Evolutionary conservation across 1,284 basidiomycete species (phyloP).

Genomic region (Ustilago shanxiensis): DNA sequence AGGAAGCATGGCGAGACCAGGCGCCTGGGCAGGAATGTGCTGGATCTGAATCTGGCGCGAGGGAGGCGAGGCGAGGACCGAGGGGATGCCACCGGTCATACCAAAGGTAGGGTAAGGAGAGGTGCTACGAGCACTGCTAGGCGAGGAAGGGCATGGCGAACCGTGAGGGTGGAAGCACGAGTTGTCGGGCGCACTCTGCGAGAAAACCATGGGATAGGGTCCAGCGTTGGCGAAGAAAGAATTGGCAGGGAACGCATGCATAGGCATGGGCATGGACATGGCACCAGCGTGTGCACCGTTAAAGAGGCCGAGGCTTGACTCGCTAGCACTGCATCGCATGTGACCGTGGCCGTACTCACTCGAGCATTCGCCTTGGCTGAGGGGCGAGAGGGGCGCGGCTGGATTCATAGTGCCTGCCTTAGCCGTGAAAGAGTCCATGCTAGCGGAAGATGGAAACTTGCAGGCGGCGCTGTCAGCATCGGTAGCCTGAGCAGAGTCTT

Average conservation of each 20-base stretch:
- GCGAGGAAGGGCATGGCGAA: conserved; percentile 50
- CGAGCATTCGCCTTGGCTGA: conserved; percentile 15
- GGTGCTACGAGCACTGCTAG: conserved; percentile 43
- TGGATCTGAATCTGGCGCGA: conserved; percentile 43
- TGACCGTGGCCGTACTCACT: conserved; percentile 29
- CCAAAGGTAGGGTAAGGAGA: conserved; percentile 42
- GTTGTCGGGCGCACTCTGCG: conserved; percentile 44
- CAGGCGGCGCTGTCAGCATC: conserved; percentile 9
- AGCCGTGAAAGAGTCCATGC: conserved; percentile 5
- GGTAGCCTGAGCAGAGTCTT: conserved; percentile 29
- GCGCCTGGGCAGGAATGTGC: conserved; percentile 40
- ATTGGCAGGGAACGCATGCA: conserved; percentile 26
- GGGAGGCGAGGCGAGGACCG: conserved; percentile 36
- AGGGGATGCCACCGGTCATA: conserved; percentile 28
- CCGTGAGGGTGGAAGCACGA: conserved; percentile 40
- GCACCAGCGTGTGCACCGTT: conserved; percentile 16
- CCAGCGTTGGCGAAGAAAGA: conserved; percentile 22
- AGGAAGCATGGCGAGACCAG: conserved; percentile 37
- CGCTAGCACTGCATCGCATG: conserved; percentile 25
- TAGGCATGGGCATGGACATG: conserved; percentile 30
- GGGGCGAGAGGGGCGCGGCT: conserved; percentile 26
- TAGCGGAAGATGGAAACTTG: conserved; percentile 4
- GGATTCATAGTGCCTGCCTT: background rate
- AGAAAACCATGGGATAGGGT: conserved; percentile 44
- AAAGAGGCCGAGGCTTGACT: conserved; percentile 44